These are phyloP conservation scores for Phytophthora palmivora DNA, from an alignment of 352 stramenopile genomes.

Conservation along the genomic window DNA sequence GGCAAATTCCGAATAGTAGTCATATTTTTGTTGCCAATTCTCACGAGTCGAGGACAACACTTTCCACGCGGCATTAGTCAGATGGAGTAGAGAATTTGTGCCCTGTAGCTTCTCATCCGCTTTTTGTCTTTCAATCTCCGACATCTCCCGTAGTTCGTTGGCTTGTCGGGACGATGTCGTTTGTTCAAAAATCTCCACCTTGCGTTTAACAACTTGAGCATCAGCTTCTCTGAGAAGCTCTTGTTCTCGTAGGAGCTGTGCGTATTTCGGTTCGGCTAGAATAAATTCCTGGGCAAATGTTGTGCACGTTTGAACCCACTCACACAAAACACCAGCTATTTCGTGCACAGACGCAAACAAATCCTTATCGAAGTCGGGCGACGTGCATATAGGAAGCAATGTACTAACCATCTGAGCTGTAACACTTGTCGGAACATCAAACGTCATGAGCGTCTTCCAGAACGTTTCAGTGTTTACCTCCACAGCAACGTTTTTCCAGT, in stretches of 20 bases:
- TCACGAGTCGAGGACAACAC: constrained; percentile 49
- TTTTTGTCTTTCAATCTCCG: constrained; percentile 58
- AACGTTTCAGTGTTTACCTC: constrained; percentile 49
- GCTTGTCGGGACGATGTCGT: constrained; percentile 40
- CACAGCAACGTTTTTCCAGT: constrained; percentile 56
- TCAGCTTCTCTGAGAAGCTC: constrained; percentile 49
- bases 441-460: constrained; percentile 53
- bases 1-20: constrained; percentile 50
- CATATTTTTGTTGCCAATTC: constrained; percentile 49
- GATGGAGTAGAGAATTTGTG: constrained; percentile 61
- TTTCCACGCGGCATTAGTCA: constrained; percentile 63
- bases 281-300: constrained; percentile 56
- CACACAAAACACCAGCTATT: constrained; percentile 62
- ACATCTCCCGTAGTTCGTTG: constrained; percentile 45
- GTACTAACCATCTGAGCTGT: constrained; percentile 62
- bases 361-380: constrained; percentile 66
- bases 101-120: constrained; percentile 59
- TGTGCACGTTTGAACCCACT: constrained; percentile 68
- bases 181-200: constrained; percentile 53
- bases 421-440: constrained; percentile 49
- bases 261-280: constrained; percentile 61
- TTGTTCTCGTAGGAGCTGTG: constrained; percentile 58
- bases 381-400: constrained; percentile 63
- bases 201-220: constrained; percentile 34
- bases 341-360: constrained; percentile 59